Percentiles rank a stretch among this genome's conserved stretches.
Conservation (phyloP, 179 eudicot genomes). For the Nepenthes alata region DNA sequence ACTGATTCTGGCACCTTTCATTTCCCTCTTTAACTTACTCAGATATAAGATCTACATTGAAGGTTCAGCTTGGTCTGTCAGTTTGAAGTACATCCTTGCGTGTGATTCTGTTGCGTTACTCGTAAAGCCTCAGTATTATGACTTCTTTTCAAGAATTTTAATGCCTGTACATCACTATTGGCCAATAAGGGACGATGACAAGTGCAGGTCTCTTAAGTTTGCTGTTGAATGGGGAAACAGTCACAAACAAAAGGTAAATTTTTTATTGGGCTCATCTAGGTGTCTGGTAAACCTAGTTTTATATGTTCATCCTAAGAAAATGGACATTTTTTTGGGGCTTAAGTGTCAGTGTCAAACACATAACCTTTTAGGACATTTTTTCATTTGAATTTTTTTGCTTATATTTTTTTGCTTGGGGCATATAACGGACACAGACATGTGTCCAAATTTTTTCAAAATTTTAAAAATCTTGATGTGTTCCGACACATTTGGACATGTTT, state of each 20-base stretch:
- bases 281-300: too few relatives aligned
- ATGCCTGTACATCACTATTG: constrained; percentile 76
- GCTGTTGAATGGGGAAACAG: constrained; percentile 84
- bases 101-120: constrained; percentile 65
- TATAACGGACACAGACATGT: too few relatives aligned
- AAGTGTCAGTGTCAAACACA: too few relatives aligned
- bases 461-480: too few relatives aligned
- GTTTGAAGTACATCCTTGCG: constrained; percentile 81
- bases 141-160: constrained; percentile 80
- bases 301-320: too few relatives aligned
- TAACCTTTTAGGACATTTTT: too few relatives aligned
- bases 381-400: too few relatives aligned
- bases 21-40: not conserved
- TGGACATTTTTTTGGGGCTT: too few relatives aligned
- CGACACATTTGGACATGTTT: too few relatives aligned
- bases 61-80: constrained; percentile 96
- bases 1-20: not conserved
- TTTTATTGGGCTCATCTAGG: not conserved
- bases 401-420: too few relatives aligned
- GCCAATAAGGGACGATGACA: constrained; percentile 61
- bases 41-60: constrained; percentile 86
- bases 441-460: too few relatives aligned
- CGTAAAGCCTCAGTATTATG: constrained; percentile 66
- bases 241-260: constrained; percentile 55
- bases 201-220: constrained; percentile 76